phyloP scores from a whole-genome alignment of 192 early-diverging fungal genomes.

The Umbelopsis vinacea region DNA sequence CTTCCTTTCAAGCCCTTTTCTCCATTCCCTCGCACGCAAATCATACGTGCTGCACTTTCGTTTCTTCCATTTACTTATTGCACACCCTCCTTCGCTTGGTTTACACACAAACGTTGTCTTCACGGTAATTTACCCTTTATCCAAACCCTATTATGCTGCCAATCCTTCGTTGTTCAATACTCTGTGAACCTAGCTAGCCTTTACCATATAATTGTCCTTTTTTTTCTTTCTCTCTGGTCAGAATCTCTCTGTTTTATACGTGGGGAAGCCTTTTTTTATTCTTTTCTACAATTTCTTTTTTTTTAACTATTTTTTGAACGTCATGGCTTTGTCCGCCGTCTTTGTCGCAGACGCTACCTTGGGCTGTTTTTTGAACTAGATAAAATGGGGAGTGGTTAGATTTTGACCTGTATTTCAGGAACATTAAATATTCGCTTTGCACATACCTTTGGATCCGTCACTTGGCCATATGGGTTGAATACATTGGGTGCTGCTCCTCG shows the following conservation, averaged over 20 bases:
- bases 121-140: not conserved
- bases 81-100: too few relatives aligned
- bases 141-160: slow-evolving; percentile 2
- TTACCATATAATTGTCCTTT: not conserved
- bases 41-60: too few relatives aligned
- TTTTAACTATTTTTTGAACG: not conserved
- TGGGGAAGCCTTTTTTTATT: not conserved
- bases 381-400: not conserved
- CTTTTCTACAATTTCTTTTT: not conserved
- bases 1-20: not conserved
- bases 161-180: not conserved
- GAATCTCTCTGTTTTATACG: too few relatives aligned
- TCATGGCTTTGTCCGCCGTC: slow-evolving; percentile 6
- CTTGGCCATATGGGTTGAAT: slow-evolving; percentile 9
- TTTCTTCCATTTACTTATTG: too few relatives aligned
- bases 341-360: slow-evolving; percentile 19
- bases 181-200: not conserved
- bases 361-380: slow-evolving; percentile 14
- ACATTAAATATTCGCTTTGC: not conserved
- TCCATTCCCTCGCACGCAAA: slow-evolving; percentile 6
- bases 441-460: not conserved
- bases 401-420: not conserved
- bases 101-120: not conserved
- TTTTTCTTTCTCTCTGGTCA: too few relatives aligned
- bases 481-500: not conserved